Base-by-base conservation (phyloP, 495 filamentous ascomycete genomes). In the Daldinia bambusicola region DNA sequence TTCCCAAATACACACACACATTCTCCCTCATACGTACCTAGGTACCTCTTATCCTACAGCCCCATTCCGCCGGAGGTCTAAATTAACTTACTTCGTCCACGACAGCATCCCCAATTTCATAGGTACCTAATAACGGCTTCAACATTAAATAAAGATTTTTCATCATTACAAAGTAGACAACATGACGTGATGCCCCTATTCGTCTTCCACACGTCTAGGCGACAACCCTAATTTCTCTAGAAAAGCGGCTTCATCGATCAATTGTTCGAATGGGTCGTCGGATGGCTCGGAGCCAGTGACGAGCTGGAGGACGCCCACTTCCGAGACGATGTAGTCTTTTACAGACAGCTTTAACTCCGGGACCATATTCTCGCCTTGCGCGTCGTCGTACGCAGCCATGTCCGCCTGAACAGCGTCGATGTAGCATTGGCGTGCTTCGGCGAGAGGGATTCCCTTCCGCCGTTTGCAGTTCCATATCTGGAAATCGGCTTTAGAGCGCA, bases 281-380 rank as follows among this genome's bases (percentile, higher is more conserved):
- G 50, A 48, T 67, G 59, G 14, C 3, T 31, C 16, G 4, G 38
- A 10, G 30, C 26, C 40, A 8, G 30, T 59, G 26, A 63, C 58
- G 3, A 51, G 66, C 6, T 56, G 53, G 53, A 56, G 26, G n/a
- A 53, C 26, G 16, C 50, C 50, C 50, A n/a, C n/a, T 5, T 53
- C 50, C 16, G 50, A 53, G n/a, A 53, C 50, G 22, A 53, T 53
- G 26, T 53, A 53, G 30, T 53, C 50, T 30, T 14, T 53, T 30
- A 53, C 50, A 7, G 50, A 53, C 22, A 53, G 22, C 13, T 14
- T 32, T 32, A 53, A 32, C 6, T 53, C 50, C 16, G 20, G 8
- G 3, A 16, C 26, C 14, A 14, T 31, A n/a, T 32, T 32, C 50
- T n/a, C 26, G 50, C n/a, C 2, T 10, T 13, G 22, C 22, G 50